Base-by-base conservation (phyloP, 306 rosid genomes). In the Quercus mongolica region DNA sequence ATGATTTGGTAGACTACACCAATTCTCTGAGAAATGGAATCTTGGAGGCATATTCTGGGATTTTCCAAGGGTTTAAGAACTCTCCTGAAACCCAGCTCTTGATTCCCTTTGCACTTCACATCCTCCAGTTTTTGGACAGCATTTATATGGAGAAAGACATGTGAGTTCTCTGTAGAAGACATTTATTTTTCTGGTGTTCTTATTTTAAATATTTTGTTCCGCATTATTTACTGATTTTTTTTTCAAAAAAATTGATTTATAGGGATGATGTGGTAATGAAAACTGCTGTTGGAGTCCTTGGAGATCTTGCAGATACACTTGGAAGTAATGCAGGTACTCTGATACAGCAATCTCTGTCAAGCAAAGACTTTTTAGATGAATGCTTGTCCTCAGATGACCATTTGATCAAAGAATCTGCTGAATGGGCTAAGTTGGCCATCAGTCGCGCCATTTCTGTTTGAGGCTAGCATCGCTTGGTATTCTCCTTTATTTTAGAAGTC, bases 391-490 rank as follows among this genome's bases (percentile, higher is more conserved):
- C 98, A 4, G 97, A 94, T 61, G 98, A 94, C 80, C 85, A 87
- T 86, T 77, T 91, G 88, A 91, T 94, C 72, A 94, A 90, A 81
- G 93, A 91, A 86, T 93, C 97, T 77, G 98, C 98, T 79, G 94
- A 93, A 84, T 93, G 98, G 98, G 98, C 98, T 80, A 90, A 83
- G 91, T 87, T 87, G 92, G 98, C 98, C 71, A 94, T 94, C 75
- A 86, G 25, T 72, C 98, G 98, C 41, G 95, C 95, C 67, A 91
- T 94, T 83, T 88, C 98, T 85, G 92, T 91, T 81, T 94, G 90
- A 92, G 88, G 84, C 83, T 6, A 46, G 57, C 55, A 79, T 83
- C 68, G 13, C 61, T 83, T 78, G 80, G 85, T 80, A 80, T 77
- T 72, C 85, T 80, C 75, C 75, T 79, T 83, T 71, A 77, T 85